phyloP scores from a whole-genome alignment of 306 rosid genomes.

The Mimosa bimucronata region DNA sequence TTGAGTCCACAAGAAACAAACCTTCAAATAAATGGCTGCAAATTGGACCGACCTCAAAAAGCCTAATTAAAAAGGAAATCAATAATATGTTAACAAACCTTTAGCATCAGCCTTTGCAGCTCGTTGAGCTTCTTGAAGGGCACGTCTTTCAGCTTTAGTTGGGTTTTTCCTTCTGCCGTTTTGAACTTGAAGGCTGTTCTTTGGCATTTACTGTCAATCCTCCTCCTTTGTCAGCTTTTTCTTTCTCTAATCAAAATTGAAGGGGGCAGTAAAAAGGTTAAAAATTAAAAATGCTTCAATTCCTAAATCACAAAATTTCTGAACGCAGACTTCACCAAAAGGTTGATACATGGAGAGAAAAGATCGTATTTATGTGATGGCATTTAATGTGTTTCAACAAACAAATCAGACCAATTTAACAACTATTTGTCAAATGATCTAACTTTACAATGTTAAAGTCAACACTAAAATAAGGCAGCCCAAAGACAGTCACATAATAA shows the following conservation, averaged over 20 bases:
- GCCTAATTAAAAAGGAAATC: constrained; percentile 17
- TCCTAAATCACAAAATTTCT: neutral
- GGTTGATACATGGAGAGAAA: neutral
- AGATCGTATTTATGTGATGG: no score
- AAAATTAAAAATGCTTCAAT: constrained; percentile 19
- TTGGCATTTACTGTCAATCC: constrained; percentile 40
- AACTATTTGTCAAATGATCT: neutral
- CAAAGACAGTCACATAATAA: constrained; percentile 5
- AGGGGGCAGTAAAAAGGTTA: neutral
- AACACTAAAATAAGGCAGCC: neutral
- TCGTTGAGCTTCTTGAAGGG: constrained; percentile 67
- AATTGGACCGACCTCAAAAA: constrained; percentile 19
- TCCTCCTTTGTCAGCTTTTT: constrained; percentile 46
- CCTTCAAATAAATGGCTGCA: constrained; percentile 23
- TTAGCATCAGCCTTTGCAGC: constrained; percentile 66
- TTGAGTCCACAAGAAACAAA: neutral
- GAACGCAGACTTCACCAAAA: constrained; percentile 6
- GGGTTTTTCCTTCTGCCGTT: constrained; percentile 52
- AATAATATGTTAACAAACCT: constrained; percentile 40
- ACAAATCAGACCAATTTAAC: constrained; percentile 10
- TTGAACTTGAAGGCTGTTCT: constrained; percentile 41
- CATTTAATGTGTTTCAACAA: constrained; percentile 10
- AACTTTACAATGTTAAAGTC: neutral
- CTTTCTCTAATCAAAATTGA: constrained; percentile 39
- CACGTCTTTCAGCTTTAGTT: constrained; percentile 67